These are phyloP conservation scores for Pseudopithomyces maydicus DNA, from an alignment of 2,329 filamentous ascomycete genomes.

Conservation along the genomic window DNA sequence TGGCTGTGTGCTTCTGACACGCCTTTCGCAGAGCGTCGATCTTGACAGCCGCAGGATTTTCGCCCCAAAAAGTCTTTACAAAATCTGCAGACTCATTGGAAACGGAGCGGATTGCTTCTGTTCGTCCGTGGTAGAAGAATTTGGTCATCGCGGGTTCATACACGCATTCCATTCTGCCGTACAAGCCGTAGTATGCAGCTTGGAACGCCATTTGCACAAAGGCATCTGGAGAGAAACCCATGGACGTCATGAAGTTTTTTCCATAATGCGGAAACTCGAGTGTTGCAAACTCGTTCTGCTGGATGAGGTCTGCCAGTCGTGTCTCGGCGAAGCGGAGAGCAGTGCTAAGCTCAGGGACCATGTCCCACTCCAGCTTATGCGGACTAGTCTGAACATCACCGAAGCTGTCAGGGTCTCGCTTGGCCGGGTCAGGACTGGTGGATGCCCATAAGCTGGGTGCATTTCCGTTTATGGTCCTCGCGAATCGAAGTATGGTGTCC, in stretches of 20 bases:
- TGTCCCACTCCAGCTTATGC: conserved; percentile 97
- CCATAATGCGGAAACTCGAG: conserved; percentile 88
- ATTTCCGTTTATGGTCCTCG: conserved; percentile 91
- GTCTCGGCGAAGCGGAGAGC: conserved; percentile 96
- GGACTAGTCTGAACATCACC: conserved; percentile 92
- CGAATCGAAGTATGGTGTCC: conserved; percentile 95
- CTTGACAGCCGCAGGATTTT: conserved; percentile 81
- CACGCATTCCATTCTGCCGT: conserved; percentile 89
- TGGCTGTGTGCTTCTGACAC: conserved; percentile 78
- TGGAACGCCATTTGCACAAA: conserved; percentile 99
- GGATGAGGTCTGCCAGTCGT: conserved; percentile 87
- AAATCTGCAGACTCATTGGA: conserved; percentile 85
- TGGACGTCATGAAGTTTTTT: conserved; percentile 96
- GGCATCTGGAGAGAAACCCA: conserved; percentile 95
- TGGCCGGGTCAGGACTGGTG: conserved; percentile 87
- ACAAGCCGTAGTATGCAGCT: conserved; percentile 95
- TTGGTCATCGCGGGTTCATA: conserved; percentile 99
- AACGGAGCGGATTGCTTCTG: conserved; percentile 88
- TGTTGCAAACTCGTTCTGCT: conserved; percentile 94
- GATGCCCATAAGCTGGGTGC: conserved; percentile 92
- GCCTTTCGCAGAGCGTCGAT: conserved; percentile 84
- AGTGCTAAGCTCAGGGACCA: conserved; percentile 88
- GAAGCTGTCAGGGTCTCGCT: conserved; percentile 88
- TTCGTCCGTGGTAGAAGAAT: conserved; percentile 87
- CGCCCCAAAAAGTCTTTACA: conserved; percentile 92